Conservation (phyloP, 1,139 yeast genomes). For the Candida labiduridarum region DNA sequence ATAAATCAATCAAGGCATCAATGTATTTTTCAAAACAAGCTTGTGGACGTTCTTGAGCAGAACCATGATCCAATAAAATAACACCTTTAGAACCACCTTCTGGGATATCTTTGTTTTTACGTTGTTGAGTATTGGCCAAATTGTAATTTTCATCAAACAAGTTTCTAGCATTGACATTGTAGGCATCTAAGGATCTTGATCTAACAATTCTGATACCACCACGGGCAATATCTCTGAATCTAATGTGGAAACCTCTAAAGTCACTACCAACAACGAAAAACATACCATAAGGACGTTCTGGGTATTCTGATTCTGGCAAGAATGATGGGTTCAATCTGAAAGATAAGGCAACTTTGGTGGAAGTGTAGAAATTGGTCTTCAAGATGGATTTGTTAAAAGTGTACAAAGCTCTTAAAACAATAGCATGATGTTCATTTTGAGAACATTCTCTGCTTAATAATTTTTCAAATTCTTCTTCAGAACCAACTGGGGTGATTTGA, state of each 20-base stretch:
- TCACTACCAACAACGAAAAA: constrained; percentile 95
- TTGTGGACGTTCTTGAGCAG: constrained; percentile 79
- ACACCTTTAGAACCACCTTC: constrained; percentile 99
- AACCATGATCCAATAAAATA: constrained; percentile 77
- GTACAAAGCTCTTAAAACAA: constrained; percentile 81
- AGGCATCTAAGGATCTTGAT: constrained; percentile 83
- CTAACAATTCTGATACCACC: constrained; percentile 98
- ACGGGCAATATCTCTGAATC: constrained; percentile 96
- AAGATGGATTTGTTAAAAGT: constrained; percentile 83
- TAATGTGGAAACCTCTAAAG: constrained; percentile 95
- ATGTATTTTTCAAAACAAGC: constrained; percentile 91
- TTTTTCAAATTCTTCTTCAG: constrained; percentile 73
- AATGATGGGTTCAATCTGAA: constrained; percentile 88
- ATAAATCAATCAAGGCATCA: constrained; percentile 85
- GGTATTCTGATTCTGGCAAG: constrained; percentile 83
- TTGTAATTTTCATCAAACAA: constrained; percentile 96
- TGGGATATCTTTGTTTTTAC: constrained; percentile 96
- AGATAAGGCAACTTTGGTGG: constrained; percentile 93
- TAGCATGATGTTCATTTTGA: constrained; percentile 77
- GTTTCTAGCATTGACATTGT: constrained; percentile 81
- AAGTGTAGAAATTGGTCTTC: constrained; percentile 91
- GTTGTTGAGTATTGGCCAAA: constrained; percentile 93
- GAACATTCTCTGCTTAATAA: constrained; percentile 71
- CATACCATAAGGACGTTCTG: constrained; percentile 92
- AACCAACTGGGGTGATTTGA: constrained; percentile 72